Base-by-base conservation (phyloP, 2,329 filamentous ascomycete species). In the Xylaria digitata region DNA sequence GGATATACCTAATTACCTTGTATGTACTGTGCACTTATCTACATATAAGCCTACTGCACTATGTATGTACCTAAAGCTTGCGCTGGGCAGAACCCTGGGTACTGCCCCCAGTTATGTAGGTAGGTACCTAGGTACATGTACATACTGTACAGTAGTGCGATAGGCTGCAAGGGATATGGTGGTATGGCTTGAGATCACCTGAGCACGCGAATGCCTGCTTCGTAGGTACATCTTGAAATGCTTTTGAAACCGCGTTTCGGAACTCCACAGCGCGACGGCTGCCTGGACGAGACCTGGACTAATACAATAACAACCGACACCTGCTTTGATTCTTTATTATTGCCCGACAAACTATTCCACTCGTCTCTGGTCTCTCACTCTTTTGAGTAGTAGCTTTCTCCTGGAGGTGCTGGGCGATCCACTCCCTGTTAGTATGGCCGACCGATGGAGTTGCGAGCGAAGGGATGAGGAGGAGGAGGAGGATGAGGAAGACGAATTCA, bases 391-490 rank as follows among this genome's bases (percentile, higher is more conserved):
- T 32, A 40, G 7, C 11, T 34, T 21, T 42, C 54, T 43, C 42
- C 32, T 7, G 42, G 19, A 56, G 58, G n/a, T 19, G 13, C 26
- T 15, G 7, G 3, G 5, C 17, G 11, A 21, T 55, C 43, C 46
- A 21, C 45, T 49, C 26, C 15, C 23, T 5, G 30, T 45, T 30
- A 55, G 34, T 26, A 76, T 76, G 75, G 71, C 70, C 42, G 73
- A 74, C 53, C 60, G 67, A 46, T 72, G 77, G 21, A 81, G 83
- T 48, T 82, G 86, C 53, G 84, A 87, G 23, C 84, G 82, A 75
- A 82, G 78, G 76, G 84, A 88, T 11, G 89, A 92, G 6, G 91
- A 94, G 75, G 84, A 88, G 5, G 89, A 92, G 6, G 91, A 94
- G 19, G 91, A 77, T 13, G 75, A 92, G 9, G 91, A 87, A 57